These are phyloP conservation scores for Leishmania arabica DNA, from an alignment of 208 protist genomes.

Conservation along the genomic window DNA sequence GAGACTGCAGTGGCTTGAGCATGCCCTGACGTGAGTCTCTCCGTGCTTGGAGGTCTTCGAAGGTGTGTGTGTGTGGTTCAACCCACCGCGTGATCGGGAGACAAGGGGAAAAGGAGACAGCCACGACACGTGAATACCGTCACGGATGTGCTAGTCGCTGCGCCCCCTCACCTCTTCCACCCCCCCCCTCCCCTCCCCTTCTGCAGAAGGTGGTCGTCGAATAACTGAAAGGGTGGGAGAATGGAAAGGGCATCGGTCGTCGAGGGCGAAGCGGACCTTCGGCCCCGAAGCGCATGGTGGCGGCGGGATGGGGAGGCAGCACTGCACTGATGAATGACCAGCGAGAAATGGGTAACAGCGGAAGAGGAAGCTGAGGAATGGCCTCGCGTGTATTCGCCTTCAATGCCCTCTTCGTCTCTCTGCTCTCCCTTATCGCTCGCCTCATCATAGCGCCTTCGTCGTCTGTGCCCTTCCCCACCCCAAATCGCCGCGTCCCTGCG, in stretches of 20 bases:
- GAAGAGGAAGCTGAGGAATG: neutral
- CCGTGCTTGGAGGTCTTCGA: neutral
- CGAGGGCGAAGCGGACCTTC: neutral
- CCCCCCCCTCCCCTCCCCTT: neutral
- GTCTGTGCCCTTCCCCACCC: neutral
- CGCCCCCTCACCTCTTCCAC: neutral
- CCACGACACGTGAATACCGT: neutral
- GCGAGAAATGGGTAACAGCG: neutral
- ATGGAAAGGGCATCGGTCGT: neutral
- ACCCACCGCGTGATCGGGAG: neutral
- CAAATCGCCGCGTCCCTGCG: neutral
- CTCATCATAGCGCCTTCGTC: neutral
- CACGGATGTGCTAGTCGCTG: neutral
- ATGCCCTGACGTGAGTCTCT: constrained; percentile 9
- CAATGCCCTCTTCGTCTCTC: neutral
- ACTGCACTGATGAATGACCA: neutral
- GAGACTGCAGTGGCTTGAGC: constrained; percentile 35
- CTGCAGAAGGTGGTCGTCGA: neutral
- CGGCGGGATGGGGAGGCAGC: neutral
- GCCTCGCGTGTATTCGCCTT: neutral
- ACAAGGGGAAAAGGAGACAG: neutral
- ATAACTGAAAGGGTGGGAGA: neutral
- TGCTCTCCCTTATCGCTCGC: neutral
- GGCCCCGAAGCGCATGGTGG: neutral
- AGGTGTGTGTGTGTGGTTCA: neutral